Conservation (phyloP, 2,329 filamentous ascomycete genomes). For the Fusarium poae region DNA sequence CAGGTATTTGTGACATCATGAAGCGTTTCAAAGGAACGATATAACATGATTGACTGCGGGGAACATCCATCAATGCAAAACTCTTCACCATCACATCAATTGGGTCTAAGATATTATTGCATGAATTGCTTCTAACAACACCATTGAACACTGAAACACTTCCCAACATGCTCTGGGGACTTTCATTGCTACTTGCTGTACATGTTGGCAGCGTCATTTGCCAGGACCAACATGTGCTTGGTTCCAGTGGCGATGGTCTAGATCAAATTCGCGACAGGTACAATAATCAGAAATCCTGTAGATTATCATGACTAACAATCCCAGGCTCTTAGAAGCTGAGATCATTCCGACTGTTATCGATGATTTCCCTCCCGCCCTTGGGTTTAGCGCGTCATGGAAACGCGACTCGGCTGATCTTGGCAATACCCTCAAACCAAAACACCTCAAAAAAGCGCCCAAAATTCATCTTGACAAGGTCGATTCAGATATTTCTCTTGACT, state of each 20-base stretch:
- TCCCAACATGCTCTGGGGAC: not conserved
- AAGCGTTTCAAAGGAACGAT: not conserved
- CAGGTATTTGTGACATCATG: slow-evolving; percentile 32
- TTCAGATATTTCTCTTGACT: not conserved
- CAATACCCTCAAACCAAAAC: slow-evolving; percentile 25
- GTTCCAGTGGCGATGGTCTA: not conserved
- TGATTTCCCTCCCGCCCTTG: slow-evolving; percentile 35
- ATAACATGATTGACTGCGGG: slow-evolving; percentile 20
- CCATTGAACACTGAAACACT: not conserved
- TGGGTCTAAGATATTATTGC: rapidly evolving
- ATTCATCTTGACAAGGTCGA: slow-evolving; percentile 5
- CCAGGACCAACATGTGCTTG: slow-evolving; percentile 3
- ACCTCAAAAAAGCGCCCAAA: slow-evolving; percentile 8
- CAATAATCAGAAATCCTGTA: rapidly evolving
- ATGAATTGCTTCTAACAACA: not conserved
- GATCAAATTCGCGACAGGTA: slow-evolving; percentile 26
- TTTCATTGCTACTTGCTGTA: not conserved
- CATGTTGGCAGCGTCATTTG: not conserved
- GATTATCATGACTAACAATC: rapidly evolving
- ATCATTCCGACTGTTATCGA: slow-evolving; percentile 42
- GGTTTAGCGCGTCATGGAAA: slow-evolving; percentile 33
- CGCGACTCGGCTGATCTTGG: slow-evolving; percentile 30
- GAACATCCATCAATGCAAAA: not conserved
- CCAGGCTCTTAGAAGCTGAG: slow-evolving; percentile 23
- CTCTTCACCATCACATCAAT: not conserved